phyloP scores from a whole-genome alignment of 805 yeast genomes.

The Saccharomycopsis selenospora region DNA sequence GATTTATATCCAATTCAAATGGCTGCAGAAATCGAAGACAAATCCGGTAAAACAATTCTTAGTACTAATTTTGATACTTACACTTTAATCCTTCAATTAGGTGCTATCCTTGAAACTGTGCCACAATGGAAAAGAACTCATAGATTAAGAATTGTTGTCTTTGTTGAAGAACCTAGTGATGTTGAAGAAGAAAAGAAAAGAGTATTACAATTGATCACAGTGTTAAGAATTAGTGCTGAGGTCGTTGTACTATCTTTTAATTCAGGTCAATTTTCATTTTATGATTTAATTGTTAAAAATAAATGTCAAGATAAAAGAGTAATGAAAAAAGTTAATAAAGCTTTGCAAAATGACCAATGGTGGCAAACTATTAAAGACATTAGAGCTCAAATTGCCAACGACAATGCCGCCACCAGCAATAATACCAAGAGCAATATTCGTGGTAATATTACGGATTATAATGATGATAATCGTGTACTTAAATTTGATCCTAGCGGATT shows the following conservation, averaged over 20 bases:
- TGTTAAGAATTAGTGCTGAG: conserved; percentile 79
- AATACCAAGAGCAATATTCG: conserved; percentile 5
- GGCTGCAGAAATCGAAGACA: conserved; percentile 72
- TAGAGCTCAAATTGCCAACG: conserved; percentile 30
- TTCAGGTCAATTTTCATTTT: conserved; percentile 48
- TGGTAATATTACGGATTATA: conserved; percentile 5
- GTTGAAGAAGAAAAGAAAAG: conserved; percentile 62
- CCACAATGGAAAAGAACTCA: conserved; percentile 86
- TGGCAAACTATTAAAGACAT: conserved; percentile 66
- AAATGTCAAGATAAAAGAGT: conserved; percentile 23
- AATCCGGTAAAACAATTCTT: conserved; percentile 57
- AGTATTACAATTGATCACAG: conserved; percentile 54
- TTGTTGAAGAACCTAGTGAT: conserved; percentile 73
- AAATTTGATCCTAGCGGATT: conserved; percentile 5
- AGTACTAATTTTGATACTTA: conserved; percentile 95
- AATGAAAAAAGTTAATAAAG: conserved; percentile 40
- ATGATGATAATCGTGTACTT: conserved; percentile 13
- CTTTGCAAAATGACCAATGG: conserved; percentile 68
- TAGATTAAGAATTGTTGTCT: conserved; percentile 71
- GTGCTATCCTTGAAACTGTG: conserved; percentile 88
- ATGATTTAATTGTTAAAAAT: conserved; percentile 69
- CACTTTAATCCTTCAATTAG: conserved; percentile 86
- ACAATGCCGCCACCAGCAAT: conserved; percentile 2
- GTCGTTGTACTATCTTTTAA: conserved; percentile 67
- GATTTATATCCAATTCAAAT: conserved; percentile 96